Base-by-base conservation (phyloP, 805 yeast genomes). In the Nakazawaea ernobii region DNA sequence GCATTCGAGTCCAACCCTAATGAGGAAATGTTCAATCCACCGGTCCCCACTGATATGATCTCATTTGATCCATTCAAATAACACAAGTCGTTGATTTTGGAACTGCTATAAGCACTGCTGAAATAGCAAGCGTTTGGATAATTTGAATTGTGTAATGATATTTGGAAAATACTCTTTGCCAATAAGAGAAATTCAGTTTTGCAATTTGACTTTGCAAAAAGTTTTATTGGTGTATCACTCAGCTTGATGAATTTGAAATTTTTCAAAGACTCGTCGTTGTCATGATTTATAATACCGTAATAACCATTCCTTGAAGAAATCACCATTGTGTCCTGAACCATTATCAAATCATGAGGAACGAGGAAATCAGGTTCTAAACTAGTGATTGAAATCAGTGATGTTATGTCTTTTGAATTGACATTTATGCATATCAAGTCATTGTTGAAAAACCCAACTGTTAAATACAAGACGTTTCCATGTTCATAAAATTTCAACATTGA, bases 71-170 rank as follows among this genome's bases (percentile, higher is more conserved):
- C n/a, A 2, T 20, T 14, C 8, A 45, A 15, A 32, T 33, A 39
- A 17, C 17, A 17, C 14, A 33, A n/a, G 26, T 38, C 48, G 10
- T 6, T 10, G 14, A 32, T 4, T 44, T 38, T 45, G 6, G 20
- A 29, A 28, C 4, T 27, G 36, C 20, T 32, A 9, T 20, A 13
- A 14, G 14, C n/a, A 11, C 59, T 65, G 11, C 58, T 49, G 4
- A 62, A 55, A 46, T 55, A 46, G 10, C 65, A 58, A 17, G 58
- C 49, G 14, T 52, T 51, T 0, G 69, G 66, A 46, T 46, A 61
- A 9, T 33, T 30, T 0, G 67, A 62, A 6, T 28, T 39, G 0
- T 26, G 33, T 10, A 55, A 32, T 45, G 59, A 59, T 2, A 66
- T 33, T 32, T 53, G 58, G 67, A 69, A 66, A 3, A 63, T 39